phyloP scores from a whole-genome alignment of 495 filamentous ascomycete genomes.

The Daldinia vernicosa region DNA sequence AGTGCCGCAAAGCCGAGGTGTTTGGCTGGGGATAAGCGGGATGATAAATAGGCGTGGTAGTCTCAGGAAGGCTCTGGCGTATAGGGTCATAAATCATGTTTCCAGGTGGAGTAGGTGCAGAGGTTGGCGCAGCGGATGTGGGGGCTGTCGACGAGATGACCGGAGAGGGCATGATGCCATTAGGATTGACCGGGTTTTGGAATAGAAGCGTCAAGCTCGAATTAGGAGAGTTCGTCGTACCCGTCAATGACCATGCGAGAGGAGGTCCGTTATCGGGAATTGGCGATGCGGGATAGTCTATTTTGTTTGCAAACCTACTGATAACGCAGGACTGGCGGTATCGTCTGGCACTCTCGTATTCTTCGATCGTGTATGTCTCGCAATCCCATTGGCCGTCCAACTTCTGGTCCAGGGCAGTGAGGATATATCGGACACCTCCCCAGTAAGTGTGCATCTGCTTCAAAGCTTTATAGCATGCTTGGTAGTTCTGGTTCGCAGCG shows the following conservation, averaged over 20 bases:
- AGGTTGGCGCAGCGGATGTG: conserved; percentile 42
- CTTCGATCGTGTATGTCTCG: conserved; percentile 78
- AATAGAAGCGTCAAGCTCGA: conserved; percentile 79
- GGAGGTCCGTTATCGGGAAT: conserved; percentile 55
- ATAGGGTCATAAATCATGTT: conserved; percentile 65
- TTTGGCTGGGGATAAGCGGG: conserved; percentile 58
- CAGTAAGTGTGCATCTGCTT: conserved; percentile 80
- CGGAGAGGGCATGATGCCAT: conserved; percentile 23
- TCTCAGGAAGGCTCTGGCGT: conserved; percentile 57
- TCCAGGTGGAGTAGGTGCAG: conserved; percentile 55
- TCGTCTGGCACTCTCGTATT: conserved; percentile 72
- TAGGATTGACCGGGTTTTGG: conserved; percentile 53
- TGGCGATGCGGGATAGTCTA: conserved; percentile 50
- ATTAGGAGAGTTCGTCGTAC: conserved; percentile 82
- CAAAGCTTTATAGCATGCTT: conserved; percentile 81
- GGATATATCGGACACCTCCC: conserved; percentile 86
- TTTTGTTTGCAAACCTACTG: conserved; percentile 40
- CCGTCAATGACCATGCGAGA: conserved; percentile 80
- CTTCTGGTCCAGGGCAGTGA: conserved; percentile 86
- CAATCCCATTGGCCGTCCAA: conserved; percentile 85
- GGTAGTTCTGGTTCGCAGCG: conserved; percentile 80
- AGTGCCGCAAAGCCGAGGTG: conserved; percentile 54
- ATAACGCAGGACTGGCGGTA: conserved; percentile 62
- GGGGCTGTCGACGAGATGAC: conserved; percentile 26
- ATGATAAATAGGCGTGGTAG: conserved; percentile 52